These are phyloP conservation scores for Pseudonitzschia pungens DNA, from an alignment of 108 stramenopile genomes.

Conservation along the genomic window DNA sequence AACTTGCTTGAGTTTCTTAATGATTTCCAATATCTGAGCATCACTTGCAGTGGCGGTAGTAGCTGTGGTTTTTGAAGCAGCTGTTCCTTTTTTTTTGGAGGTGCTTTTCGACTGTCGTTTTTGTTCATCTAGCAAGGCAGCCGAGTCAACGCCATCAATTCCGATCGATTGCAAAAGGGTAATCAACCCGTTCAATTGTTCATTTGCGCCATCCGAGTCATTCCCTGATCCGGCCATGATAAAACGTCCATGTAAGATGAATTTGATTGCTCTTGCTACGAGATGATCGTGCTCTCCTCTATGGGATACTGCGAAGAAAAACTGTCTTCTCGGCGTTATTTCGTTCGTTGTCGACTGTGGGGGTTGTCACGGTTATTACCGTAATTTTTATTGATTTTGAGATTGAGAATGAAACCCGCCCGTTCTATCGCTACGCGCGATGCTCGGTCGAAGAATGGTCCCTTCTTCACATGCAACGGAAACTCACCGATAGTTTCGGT, in stretches of 20 bases:
- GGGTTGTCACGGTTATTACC: too few relatives aligned
- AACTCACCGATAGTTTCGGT: too few relatives aligned
- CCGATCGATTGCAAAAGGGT: slow-evolving; percentile 44
- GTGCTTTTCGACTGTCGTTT: neutral
- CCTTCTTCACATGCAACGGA: too few relatives aligned
- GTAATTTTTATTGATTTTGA: too few relatives aligned
- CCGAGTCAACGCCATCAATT: slow-evolving; percentile 36
- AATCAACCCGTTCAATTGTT: slow-evolving; percentile 45
- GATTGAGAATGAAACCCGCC: too few relatives aligned
- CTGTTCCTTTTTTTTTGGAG: slow-evolving; percentile 2
- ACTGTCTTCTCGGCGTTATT: too few relatives aligned
- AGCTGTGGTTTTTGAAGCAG: slow-evolving; percentile 2
- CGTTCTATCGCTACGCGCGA: too few relatives aligned
- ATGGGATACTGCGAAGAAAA: too few relatives aligned
- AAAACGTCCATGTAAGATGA: neutral
- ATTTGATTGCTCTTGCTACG: neutral
- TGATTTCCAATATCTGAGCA: slow-evolving; percentile 46
- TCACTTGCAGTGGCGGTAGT: slow-evolving; percentile 21
- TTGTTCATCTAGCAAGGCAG: slow-evolving; percentile 27
- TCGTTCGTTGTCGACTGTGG: too few relatives aligned
- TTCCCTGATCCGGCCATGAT: slow-evolving; percentile 39
- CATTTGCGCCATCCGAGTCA: slow-evolving; percentile 30
- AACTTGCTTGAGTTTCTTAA: slow-evolving; percentile 45
- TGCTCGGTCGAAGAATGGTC: too few relatives aligned
- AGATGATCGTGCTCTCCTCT: too few relatives aligned